Evolutionary conservation across 148 eudicot genomes (phyloP).

Genomic region (Selenicereus undatus): DNA sequence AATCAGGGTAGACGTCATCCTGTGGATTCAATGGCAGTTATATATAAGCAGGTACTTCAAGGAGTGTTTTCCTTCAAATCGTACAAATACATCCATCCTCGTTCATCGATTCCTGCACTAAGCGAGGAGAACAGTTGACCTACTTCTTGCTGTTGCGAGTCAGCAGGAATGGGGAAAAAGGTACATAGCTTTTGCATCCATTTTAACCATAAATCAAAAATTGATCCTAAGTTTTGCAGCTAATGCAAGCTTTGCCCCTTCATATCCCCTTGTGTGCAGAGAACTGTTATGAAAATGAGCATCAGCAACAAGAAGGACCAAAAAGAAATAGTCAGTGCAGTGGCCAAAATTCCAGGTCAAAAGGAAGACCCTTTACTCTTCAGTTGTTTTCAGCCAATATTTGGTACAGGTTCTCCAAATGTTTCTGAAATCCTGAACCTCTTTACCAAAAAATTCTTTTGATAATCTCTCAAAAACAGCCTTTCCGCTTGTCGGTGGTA

Average conservation of each 20-base stretch:
- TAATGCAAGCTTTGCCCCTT: neutral
- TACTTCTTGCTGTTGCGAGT: too few relatives aligned
- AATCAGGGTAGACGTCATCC: neutral
- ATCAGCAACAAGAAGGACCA: conserved; percentile 18
- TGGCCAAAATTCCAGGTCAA: conserved; percentile 25
- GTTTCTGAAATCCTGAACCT: neutral
- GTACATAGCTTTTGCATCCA: neutral
- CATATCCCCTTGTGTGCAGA: conserved; percentile 8
- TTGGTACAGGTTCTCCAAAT: neutral
- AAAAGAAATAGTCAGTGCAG: conserved; percentile 22
- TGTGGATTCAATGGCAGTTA: neutral
- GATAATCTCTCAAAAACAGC: neutral
- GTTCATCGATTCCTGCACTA: neutral
- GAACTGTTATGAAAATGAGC: conserved; percentile 25
- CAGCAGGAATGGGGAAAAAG: conserved; percentile 27
- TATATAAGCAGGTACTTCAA: conserved; percentile 1
- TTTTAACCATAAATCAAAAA: neutral
- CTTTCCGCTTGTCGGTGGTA: too few relatives aligned
- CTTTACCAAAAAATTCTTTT: neutral
- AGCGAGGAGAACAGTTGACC: neutral
- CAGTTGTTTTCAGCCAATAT: neutral
- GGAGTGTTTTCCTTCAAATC: neutral
- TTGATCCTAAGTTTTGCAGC: neutral
- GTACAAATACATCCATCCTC: neutral
- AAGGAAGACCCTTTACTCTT: neutral